Conservation (phyloP, 2,329 filamentous ascomycete genomes). For the Verticillium longisporum region DNA sequence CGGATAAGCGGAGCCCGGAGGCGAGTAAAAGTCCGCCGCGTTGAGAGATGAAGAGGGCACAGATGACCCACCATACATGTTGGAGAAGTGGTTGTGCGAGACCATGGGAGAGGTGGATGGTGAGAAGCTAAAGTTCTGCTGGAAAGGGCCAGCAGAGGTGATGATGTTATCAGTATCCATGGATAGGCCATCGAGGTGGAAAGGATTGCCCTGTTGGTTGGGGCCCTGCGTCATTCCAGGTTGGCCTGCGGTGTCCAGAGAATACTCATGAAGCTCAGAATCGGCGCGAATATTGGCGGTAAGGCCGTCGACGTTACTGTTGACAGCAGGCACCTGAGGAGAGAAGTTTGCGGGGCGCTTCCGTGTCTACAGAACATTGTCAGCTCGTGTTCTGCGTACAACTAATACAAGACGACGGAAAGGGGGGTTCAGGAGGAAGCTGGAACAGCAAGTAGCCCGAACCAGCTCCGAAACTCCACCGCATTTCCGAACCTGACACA, state of each 20-base stretch:
- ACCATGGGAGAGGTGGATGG: slow-evolving; percentile 85
- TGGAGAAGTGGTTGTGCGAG: slow-evolving; percentile 62
- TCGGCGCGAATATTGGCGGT: slow-evolving; percentile 63
- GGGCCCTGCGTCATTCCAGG: slow-evolving; percentile 30
- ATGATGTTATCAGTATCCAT: slow-evolving; percentile 68
- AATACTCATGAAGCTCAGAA: slow-evolving; percentile 62
- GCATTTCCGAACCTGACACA: background rate
- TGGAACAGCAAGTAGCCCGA: background rate
- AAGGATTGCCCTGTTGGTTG: slow-evolving; percentile 34
- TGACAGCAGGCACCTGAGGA: slow-evolving; percentile 74
- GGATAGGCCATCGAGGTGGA: slow-evolving; percentile 46
- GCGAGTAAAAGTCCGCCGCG: slow-evolving; percentile 79
- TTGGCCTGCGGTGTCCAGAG: slow-evolving; percentile 57
- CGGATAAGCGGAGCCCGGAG: slow-evolving; percentile 76
- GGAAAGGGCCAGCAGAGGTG: slow-evolving; percentile 73
- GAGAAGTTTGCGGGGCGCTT: slow-evolving; percentile 87
- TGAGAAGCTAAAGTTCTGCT: slow-evolving; percentile 81
- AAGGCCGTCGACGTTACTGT: slow-evolving; percentile 51
- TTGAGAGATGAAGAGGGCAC: slow-evolving; percentile 48
- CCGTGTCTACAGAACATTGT: slow-evolving; percentile 48
- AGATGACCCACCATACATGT: slow-evolving; percentile 58
- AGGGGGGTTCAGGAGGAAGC: background rate
- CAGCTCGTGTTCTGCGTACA: slow-evolving; percentile 14
- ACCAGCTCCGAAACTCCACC: background rate
- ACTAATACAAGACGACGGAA: slow-evolving; percentile 6